These are phyloP conservation scores for Hyaloscypha hepaticicola DNA, from an alignment of 495 filamentous ascomycete genomes.

Conservation along the genomic window DNA sequence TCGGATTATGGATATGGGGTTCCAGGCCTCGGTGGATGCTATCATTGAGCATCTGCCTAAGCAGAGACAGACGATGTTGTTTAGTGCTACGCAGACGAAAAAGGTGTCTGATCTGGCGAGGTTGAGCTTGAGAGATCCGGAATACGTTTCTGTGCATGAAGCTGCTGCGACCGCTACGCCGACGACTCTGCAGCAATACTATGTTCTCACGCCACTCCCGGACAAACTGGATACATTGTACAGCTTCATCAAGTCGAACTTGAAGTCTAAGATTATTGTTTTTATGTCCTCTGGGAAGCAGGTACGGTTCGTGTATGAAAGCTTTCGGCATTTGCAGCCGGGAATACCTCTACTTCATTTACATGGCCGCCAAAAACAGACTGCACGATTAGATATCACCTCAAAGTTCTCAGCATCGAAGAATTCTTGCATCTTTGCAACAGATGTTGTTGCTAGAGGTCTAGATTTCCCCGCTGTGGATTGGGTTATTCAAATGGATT, in stretches of 20 bases:
- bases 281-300: conserved; percentile 95
- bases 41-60: conserved; percentile 90
- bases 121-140: conserved; percentile 82
- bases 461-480: conserved; percentile 96
- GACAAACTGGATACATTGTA: conserved; percentile 91
- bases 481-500: conserved; percentile 95
- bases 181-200: conserved; percentile 81
- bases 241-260: conserved; percentile 84
- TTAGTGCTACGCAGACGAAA: conserved; percentile 95
- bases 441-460: conserved; percentile 89
- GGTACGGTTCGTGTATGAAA: conserved; percentile 92
- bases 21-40: conserved; percentile 86
- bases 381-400: conserved; percentile 81
- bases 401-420: conserved; percentile 74
- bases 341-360: conserved; percentile 95
- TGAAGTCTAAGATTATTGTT: conserved; percentile 89
- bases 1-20: conserved; percentile 97
- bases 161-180: conserved; percentile 79
- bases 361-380: conserved; percentile 92
- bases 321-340: conserved; percentile 88
- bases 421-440: conserved; percentile 86
- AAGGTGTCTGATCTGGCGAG: conserved; percentile 89
- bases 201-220: conserved; percentile 76
- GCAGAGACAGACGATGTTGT: conserved; percentile 86
- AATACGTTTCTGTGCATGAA: conserved; percentile 94